Conservation (phyloP, 2,329 filamentous ascomycete species). For the Didymella sp. region DNA sequence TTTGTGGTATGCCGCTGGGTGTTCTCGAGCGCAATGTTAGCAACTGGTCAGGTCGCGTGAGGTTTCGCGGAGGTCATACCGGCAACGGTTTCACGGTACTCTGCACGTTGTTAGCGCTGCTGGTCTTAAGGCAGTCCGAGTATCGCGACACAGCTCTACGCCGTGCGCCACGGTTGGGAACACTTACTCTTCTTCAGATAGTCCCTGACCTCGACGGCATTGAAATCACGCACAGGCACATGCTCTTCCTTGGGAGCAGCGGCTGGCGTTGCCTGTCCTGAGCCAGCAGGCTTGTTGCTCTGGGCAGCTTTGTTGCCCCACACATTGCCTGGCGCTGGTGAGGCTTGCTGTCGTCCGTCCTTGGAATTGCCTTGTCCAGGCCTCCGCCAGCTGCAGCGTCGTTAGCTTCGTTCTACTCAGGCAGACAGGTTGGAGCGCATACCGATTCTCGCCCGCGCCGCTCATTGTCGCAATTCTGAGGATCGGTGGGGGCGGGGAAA, state of each 20-base stretch:
- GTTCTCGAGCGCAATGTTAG: slow-evolving; percentile 36
- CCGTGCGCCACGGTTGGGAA: neutral
- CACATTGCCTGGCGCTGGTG: slow-evolving; percentile 42
- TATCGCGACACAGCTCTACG: neutral
- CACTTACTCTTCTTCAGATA: slow-evolving; percentile 52
- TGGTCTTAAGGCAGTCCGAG: neutral
- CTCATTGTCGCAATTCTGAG: slow-evolving; percentile 43
- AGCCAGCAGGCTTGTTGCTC: slow-evolving; percentile 38
- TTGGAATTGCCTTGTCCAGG: slow-evolving; percentile 44
- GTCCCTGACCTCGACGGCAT: slow-evolving; percentile 52
- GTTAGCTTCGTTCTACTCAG: slow-evolving; percentile 22
- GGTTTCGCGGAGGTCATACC: slow-evolving; percentile 27
- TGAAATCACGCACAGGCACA: slow-evolving; percentile 52
- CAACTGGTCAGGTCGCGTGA: slow-evolving; percentile 14
- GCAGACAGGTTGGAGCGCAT: slow-evolving; percentile 14
- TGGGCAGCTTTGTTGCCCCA: slow-evolving; percentile 42
- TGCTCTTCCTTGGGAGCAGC: slow-evolving; percentile 33
- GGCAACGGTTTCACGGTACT: slow-evolving; percentile 41
- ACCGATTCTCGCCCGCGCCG: slow-evolving; percentile 50
- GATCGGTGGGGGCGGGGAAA: slow-evolving; percentile 35
- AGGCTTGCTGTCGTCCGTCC: slow-evolving; percentile 46
- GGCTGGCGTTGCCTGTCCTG: slow-evolving; percentile 25
- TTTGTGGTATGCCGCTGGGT: slow-evolving; percentile 47
- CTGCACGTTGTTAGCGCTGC: slow-evolving; percentile 32
- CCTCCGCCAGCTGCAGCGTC: slow-evolving; percentile 44